Base-by-base conservation (phyloP, 345 rosid genomes). In the Eutrema yunnanense region DNA sequence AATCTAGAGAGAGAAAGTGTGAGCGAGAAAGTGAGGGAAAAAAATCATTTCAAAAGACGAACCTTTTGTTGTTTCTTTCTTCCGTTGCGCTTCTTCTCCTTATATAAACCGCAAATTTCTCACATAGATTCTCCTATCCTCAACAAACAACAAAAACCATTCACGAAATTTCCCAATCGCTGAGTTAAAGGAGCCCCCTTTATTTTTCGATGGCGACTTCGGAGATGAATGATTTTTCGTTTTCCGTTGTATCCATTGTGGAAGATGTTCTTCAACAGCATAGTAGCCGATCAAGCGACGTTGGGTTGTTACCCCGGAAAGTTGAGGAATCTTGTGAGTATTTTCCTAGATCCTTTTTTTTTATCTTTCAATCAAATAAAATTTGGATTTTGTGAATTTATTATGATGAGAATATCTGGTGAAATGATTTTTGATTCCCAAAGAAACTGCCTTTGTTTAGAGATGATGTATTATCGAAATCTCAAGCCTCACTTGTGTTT, bases 211-310 rank as follows among this genome's bases (percentile, higher is more conserved):
- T 86, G 97, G 82, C 83, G 72, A 69, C 84, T 67, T 91, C 83
- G 69, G 87, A 78, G 65, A 71, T 29, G 9, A 49, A 65, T 43
- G 80, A 6, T 56, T 67, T 78, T 29, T 69, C 85, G 42, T 79
- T 85, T 74, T 84, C 88, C 44, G 82, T 86, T 46, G 87, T 81
- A 52, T 88, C 97, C 33, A 70, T 88, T 56, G 87, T 95, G 32
- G 93, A 90, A 76, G 97, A 86, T 64, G 84, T 95, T 67, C 88
- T 95, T 76, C 84, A 82, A 58, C 87, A 90, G 54, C 85, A 89
- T 50, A 82, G 79, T 38, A 66, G 49, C 40, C 79, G 83, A 68
- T 65, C 77, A 52, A 67, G 67, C 44, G 87, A 83, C 34, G 68
- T 82, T 46, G 80, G 64, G 27, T 73, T 84, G 71, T 81, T 79